Evolutionary conservation across 495 filamentous ascomycete species (phyloP), one percentile per base, ranked within the genome.

Genomic region (Lophiotrema nucula): DNA sequence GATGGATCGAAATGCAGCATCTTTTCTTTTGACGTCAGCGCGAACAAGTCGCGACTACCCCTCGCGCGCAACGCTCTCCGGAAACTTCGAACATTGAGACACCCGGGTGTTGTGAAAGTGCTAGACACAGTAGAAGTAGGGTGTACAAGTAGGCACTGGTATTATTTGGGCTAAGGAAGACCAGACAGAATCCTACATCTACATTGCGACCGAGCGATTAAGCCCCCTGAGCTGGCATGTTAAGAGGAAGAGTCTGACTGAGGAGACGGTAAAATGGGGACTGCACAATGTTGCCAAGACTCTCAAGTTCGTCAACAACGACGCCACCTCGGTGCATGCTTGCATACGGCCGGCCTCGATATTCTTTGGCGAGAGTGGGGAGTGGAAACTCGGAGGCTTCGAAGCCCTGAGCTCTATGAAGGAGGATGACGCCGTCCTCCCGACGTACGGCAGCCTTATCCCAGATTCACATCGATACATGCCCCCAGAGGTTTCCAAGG

Each of bases 181-280:
- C 62, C 67, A 95, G 88, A 95, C 90, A 65, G 95, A 98, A 46
- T 78, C 85, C 11, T 89, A 90, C 69, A 88, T 98, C 26, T 96
- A 97, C 71, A 92, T 98, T 66, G 90, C 92, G 35, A 97, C 93
- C 12, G 93, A 98, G 73, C 82, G 91, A 48, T 74, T 97, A 10
- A 82, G 80, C 11, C 93, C 95, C 0, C 77, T 98, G 21, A 79
- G 81, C 42, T 97, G 92, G 92, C 82, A 91, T 65, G 83, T 90
- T 37, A 89, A 86, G 70, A 79, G 91, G 63, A 90, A 88, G 74
- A 89, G 85, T 62, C 65, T 97, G 55, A 89, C 82, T 47, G 81
- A 86, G 21, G 95, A 97, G 73, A 97, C 90, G 1, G 80, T 90
- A 4, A 97, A 96, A 82, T 97, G 93, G 93, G 93, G 93, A 0